Evolutionary conservation across 441 rosid species (phyloP).

Genomic region (Flueggea neowawraea): DNA sequence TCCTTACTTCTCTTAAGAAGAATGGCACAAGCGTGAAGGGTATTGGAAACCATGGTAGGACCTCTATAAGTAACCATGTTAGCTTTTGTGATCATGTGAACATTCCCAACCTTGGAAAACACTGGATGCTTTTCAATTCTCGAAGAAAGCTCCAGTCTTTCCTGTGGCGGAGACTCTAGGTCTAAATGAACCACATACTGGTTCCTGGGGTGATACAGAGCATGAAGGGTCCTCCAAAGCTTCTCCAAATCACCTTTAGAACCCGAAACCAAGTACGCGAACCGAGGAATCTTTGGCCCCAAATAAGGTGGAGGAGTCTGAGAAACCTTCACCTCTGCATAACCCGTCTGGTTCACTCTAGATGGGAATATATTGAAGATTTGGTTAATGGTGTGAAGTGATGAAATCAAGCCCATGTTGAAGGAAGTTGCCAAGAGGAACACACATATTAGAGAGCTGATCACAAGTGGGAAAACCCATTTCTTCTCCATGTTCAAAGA

Average conservation of each 20-base stretch:
- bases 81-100: constrained; percentile 79
- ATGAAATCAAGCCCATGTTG: constrained; percentile 81
- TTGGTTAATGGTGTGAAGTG: constrained; percentile 49
- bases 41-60: constrained; percentile 98
- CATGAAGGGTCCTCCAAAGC: constrained; percentile 91
- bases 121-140: constrained; percentile 62
- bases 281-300: constrained; percentile 50
- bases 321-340: constrained; percentile 55
- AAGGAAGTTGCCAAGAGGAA: constrained; percentile 69
- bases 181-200: constrained; percentile 90
- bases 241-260: constrained; percentile 90
- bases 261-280: constrained; percentile 93
- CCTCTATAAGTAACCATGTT: constrained; percentile 97
- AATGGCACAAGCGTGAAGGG: constrained; percentile 95
- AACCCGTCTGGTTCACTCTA: constrained; percentile 35
- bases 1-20: constrained; percentile 72
- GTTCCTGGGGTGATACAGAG: constrained; percentile 85
- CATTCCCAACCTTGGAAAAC: constrained; percentile 70
- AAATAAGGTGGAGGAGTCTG: constrained; percentile 25
- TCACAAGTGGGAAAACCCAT: constrained; percentile 67
- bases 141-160: constrained; percentile 71
- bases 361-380: constrained; percentile 56
- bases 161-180: constrained; percentile 80
- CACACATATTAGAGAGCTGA: constrained; percentile 63
- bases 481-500: constrained; percentile 74